These are phyloP conservation scores for Plantago ovata DNA, from an alignment of 257 asterid species.

Conservation along the genomic window DNA sequence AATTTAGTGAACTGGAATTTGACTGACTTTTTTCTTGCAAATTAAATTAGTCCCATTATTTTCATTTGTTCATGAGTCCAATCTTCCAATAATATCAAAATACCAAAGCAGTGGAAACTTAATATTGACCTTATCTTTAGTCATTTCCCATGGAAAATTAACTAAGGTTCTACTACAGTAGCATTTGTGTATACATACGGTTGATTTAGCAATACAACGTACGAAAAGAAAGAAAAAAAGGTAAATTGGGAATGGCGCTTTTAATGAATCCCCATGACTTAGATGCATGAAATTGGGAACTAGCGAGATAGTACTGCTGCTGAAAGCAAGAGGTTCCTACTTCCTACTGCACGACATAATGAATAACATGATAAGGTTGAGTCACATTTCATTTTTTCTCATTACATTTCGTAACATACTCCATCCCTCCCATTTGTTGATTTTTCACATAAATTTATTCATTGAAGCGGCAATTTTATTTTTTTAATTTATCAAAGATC, in stretches of 20 bases:
- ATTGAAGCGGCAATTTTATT: too few relatives aligned
- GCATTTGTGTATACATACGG: too few relatives aligned
- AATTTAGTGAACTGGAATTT: not conserved
- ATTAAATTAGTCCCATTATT: not conserved
- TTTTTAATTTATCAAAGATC: too few relatives aligned
- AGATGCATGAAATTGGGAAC: not conserved
- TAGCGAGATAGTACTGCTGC: not conserved
- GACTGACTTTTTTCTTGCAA: not conserved
- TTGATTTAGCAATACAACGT: too few relatives aligned
- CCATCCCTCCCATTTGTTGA: too few relatives aligned
- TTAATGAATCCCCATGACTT: not conserved
- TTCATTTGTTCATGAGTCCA: too few relatives aligned
- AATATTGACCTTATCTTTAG: not conserved
- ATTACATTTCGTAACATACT: too few relatives aligned
- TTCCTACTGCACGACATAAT: not conserved
- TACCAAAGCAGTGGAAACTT: not conserved
- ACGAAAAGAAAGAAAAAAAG: too few relatives aligned
- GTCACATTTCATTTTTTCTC: too few relatives aligned
- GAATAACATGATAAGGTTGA: not conserved
- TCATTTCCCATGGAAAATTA: not conserved
- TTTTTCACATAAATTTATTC: too few relatives aligned
- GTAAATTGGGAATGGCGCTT: too few relatives aligned
- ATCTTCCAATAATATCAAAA: not conserved
- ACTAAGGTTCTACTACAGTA: too few relatives aligned
- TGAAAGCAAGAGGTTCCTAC: not conserved